Percentiles rank a stretch among this genome's conserved stretches.
phyloP scores from a whole-genome alignment of 768 basidiomycete genomes.

The Collybiopsis luxurians region DNA sequence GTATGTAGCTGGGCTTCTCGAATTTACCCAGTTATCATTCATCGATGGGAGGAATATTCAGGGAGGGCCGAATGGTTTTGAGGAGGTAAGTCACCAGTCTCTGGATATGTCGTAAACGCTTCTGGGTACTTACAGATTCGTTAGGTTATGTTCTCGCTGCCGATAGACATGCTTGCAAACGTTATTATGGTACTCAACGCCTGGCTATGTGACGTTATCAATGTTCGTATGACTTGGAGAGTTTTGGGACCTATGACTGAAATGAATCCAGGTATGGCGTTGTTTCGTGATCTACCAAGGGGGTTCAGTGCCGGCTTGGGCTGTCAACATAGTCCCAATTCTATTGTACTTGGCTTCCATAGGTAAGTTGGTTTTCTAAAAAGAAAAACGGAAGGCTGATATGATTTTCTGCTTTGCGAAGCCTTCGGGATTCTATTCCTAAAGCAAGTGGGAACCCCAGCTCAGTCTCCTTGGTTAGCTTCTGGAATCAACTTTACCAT shows the following conservation, averaged over 20 bases:
- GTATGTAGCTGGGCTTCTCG: constrained; percentile 14
- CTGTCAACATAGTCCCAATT: constrained; percentile 3
- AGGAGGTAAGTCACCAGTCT: not conserved
- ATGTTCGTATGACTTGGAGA: not conserved
- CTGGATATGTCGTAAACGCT: no score
- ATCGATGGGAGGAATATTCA: constrained; percentile 19
- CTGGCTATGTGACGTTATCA: constrained; percentile 13
- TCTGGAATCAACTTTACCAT: constrained; percentile 27
- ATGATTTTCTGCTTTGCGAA: not conserved
- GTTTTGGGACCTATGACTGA: not conserved
- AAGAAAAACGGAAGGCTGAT: not conserved
- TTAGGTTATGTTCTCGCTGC: constrained; percentile 14
- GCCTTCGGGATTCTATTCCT: constrained; percentile 10
- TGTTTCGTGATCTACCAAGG: constrained; percentile 7
- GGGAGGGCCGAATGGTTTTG: constrained; percentile 17
- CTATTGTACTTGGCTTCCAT: constrained; percentile 8
- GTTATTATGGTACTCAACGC: constrained; percentile 10
- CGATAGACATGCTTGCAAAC: constrained; percentile 11
- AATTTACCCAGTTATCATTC: constrained; percentile 17
- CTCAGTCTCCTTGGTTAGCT: constrained; percentile 11
- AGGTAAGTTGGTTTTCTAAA: not conserved
- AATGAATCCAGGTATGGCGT: constrained; percentile 9
- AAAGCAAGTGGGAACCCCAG: constrained; percentile 7
- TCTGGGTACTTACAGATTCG: no score
- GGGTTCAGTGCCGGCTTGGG: constrained; percentile 3